A percentile compares a stretch with the other conserved stretches of the same genome.
Conservation (phyloP, 441 rosid species). For the Melastoma candidum region DNA sequence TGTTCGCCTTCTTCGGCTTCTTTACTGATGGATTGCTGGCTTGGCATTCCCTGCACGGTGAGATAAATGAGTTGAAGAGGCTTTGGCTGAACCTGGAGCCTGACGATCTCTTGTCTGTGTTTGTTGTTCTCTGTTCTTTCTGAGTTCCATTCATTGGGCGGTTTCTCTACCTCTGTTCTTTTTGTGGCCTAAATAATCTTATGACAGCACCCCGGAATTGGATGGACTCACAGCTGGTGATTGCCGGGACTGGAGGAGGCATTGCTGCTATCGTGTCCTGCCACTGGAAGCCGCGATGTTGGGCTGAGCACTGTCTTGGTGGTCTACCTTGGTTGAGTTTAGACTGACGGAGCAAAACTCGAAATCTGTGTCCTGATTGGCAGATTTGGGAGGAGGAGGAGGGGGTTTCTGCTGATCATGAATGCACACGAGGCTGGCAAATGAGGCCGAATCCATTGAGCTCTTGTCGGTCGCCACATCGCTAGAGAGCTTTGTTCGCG, state of each 20-base stretch:
- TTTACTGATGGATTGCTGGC: constrained; percentile 2
- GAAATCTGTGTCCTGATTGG: constrained; percentile 18
- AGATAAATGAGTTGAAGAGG: background rate
- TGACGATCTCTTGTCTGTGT: constrained; percentile 7
- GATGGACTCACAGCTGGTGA: constrained; percentile 3
- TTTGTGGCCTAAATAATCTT: constrained; percentile 9
- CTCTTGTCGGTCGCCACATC: constrained; percentile 22
- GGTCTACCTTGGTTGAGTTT: constrained; percentile 4
- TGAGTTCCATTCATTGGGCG: constrained; percentile 3
- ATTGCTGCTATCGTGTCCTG: constrained; percentile 18
- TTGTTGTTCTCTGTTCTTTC: constrained; percentile 19
- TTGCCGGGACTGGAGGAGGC: constrained; percentile 19
- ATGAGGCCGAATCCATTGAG: constrained; percentile 27
- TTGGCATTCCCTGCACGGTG: constrained; percentile 6
- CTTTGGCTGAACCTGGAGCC: background rate
- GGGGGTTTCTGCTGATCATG: constrained; percentile 25
- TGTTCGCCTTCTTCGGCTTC: constrained; percentile 3
- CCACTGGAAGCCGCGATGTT: constrained; percentile 12
- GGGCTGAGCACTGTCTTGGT: constrained; percentile 3
- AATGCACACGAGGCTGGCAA: constrained; percentile 27
- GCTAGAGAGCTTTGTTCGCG: constrained; percentile 13
- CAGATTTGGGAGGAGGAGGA: constrained; percentile 10
- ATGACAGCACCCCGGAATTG: constrained; percentile 5
- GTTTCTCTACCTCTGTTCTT: background rate
- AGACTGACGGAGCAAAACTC: constrained; percentile 17